These are phyloP conservation scores for Stromatinia cepivora DNA, from an alignment of 2,329 filamentous ascomycete species.

Conservation along the genomic window DNA sequence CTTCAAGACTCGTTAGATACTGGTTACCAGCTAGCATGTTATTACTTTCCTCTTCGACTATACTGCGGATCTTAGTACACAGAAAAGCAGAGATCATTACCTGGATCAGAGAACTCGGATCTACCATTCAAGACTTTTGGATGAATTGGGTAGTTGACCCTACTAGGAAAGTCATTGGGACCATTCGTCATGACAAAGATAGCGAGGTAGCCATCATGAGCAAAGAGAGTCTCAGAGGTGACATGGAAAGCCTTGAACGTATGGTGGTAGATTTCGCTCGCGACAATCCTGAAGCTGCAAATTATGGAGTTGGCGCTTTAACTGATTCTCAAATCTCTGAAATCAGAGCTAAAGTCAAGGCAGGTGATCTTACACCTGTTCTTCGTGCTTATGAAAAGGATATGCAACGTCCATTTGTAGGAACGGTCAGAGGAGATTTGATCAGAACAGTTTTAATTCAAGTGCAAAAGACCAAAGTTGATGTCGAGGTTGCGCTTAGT, in stretches of 20 bases:
- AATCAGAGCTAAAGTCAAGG: constrained; percentile 76
- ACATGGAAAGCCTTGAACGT: constrained; percentile 86
- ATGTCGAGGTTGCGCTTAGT: constrained; percentile 92
- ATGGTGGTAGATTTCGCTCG: constrained; percentile 97
- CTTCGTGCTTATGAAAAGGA: constrained; percentile 90
- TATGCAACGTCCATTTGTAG: constrained; percentile 75
- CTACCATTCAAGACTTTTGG: constrained; percentile 86
- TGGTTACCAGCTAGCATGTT: constrained; percentile 77
- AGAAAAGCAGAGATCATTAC: constrained; percentile 72
- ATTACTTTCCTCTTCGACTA: constrained; percentile 79
- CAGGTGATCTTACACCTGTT: constrained; percentile 91
- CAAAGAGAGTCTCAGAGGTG: constrained; percentile 83
- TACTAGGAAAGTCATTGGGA: constrained; percentile 76
- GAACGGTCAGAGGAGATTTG: constrained; percentile 82
- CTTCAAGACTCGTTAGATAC: constrained; percentile 74
- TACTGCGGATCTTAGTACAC: constrained; percentile 76
- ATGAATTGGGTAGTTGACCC: constrained; percentile 94
- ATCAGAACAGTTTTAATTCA: constrained; percentile 91
- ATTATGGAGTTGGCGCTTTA: constrained; percentile 51
- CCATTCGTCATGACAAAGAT: constrained; percentile 87
- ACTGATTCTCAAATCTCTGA: constrained; percentile 69
- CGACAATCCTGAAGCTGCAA: constrained; percentile 69
- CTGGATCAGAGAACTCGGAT: constrained; percentile 78
- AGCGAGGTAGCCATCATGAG: constrained; percentile 98
- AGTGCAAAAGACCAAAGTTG: constrained; percentile 98